A percentile compares a stretch with the other conserved stretches of the same genome.
Evolutionary conservation across 768 basidiomycete species (phyloP).

Genomic region (Mycena rosella): DNA sequence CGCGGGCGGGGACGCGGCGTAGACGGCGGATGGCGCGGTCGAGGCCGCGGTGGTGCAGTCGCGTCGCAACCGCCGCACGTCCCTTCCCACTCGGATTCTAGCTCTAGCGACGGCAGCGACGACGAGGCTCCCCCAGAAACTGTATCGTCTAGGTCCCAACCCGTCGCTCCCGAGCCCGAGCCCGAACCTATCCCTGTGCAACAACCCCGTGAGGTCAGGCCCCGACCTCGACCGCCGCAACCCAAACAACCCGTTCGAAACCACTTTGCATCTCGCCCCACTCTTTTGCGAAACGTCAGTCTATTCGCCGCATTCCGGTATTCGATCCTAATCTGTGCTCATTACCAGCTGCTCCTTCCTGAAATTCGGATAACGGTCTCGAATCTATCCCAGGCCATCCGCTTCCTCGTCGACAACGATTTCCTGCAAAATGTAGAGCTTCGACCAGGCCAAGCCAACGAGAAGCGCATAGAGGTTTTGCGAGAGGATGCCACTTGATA

Average conservation of each 20-base stretch:
- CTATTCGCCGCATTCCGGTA: neutral
- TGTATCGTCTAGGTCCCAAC: slow-evolving; percentile 63
- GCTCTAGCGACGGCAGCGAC: slow-evolving; percentile 45
- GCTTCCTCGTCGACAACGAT: slow-evolving; percentile 91
- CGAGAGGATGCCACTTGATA: slow-evolving; percentile 30
- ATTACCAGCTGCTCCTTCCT: slow-evolving; percentile 79
- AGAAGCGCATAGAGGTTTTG: slow-evolving; percentile 74
- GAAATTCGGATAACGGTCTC: slow-evolving; percentile 92
- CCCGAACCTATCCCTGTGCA: slow-evolving; percentile 8
- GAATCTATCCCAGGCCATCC: slow-evolving; percentile 92
- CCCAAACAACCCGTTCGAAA: slow-evolving; percentile 68
- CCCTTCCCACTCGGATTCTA: slow-evolving; percentile 31
- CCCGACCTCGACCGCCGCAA: slow-evolving; percentile 41
- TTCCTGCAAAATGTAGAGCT: slow-evolving; percentile 86
- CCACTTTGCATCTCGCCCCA: slow-evolving; percentile 76
- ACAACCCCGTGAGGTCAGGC: slow-evolving; percentile 27
- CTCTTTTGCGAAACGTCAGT: slow-evolving; percentile 84
- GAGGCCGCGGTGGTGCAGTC: slow-evolving; percentile 36
- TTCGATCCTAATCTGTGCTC: slow-evolving; percentile 19
- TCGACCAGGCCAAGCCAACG: slow-evolving; percentile 79
- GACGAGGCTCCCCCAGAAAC: slow-evolving; percentile 68
- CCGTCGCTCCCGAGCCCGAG: neutral
- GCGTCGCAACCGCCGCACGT: slow-evolving; percentile 36
- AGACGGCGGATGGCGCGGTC: slow-evolving; percentile 42
- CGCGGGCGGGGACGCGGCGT: slow-evolving; percentile 25